Base-by-base conservation (phyloP, 805 yeast species). In the Lipomyces mesembrius region DNA sequence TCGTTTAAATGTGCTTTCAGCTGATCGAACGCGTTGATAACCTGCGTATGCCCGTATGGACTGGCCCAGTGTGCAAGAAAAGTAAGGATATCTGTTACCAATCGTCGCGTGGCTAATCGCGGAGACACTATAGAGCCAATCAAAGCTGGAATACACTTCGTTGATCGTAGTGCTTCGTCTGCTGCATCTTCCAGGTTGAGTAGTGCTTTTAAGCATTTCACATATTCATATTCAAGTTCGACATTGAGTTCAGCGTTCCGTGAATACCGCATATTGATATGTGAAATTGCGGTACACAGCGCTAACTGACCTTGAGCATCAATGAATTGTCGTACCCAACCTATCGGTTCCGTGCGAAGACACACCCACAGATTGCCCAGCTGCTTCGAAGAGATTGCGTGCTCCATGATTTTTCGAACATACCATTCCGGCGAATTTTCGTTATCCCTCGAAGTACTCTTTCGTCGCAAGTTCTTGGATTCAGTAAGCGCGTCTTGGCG, bases 281-380 rank as follows among this genome's bases (percentile, higher is more conserved):
- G 87, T 64, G 84, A 85, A 56, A 95, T 79, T 49, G 86, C 87
- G 17, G 87, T 85, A 7, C 91, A 86, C 61, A 95, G 82, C 0
- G 92, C 90, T 8, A 88, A 83, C 66, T 89, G 92, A 9, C 98
- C 98, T 76, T 91, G 96, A 56, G 85, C 83, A 61, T 83, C 86
- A n/a, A 92, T 82, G 73, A 95, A 95, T 27, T 81, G 83, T 59
- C 85, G 82, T 0, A 91, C 95, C 98, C 98, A 94, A 49, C 81
- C 84, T 27, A 87, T 81, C 29, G 93, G 92, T 75, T 94, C 98
- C 0, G 98, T 92, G 70, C 98, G 86, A 55, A 94, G 81, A 58
- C 97, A 91, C 5, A 95, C 97, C 90, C 95, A 91, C 61, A 95
- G 82, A 72, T 90, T 90, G 52, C 89, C 91, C 70, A 94, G 80